Evolutionary conservation across 1,284 basidiomycete genomes (phyloP).

Genomic region (Ustanciosporium gigantosporum): DNA sequence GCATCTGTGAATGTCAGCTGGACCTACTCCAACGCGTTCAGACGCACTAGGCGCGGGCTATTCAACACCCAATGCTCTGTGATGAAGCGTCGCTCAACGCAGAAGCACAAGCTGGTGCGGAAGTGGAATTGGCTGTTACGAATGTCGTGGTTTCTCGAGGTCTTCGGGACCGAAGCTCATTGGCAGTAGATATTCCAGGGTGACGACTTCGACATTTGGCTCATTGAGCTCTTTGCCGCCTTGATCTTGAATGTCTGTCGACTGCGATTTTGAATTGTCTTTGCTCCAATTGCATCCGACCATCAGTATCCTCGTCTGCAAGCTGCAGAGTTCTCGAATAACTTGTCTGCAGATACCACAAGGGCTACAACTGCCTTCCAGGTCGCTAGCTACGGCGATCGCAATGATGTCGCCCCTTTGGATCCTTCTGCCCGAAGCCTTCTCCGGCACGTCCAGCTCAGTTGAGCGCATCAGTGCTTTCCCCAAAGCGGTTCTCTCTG

Average conservation of each 20-base stretch:
- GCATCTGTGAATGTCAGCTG: too few relatives aligned
- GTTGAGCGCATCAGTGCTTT: conserved; percentile 36
- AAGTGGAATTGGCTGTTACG: too few relatives aligned
- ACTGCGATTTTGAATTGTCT: background rate
- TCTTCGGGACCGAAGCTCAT: conserved; percentile 86
- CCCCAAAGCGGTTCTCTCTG: conserved; percentile 54
- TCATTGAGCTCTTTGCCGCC: conserved; percentile 55
- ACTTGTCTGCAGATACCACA: conserved; percentile 92
- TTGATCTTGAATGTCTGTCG: conserved; percentile 11
- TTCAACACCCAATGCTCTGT: too few relatives aligned
- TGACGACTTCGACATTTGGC: conserved; percentile 65
- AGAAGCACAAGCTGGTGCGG: too few relatives aligned
- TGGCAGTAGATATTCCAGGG: conserved; percentile 75
- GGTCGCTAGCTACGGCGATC: conserved; percentile 47
- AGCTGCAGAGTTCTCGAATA: conserved; percentile 79
- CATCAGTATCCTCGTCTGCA: conserved; percentile 75
- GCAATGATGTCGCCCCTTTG: conserved; percentile 43
- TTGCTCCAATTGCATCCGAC: conserved; percentile 71
- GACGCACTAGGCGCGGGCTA: too few relatives aligned
- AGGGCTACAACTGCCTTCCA: conserved; percentile 48
- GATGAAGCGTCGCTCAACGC: too few relatives aligned
- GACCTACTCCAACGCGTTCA: too few relatives aligned
- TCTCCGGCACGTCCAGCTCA: conserved; percentile 13
- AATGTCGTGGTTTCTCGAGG: conserved; percentile 62
- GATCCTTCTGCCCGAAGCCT: conserved; percentile 25